Evolutionary conservation across 108 stramenopile genomes (phyloP).

Genomic region (Nitzschia palea): DNA sequence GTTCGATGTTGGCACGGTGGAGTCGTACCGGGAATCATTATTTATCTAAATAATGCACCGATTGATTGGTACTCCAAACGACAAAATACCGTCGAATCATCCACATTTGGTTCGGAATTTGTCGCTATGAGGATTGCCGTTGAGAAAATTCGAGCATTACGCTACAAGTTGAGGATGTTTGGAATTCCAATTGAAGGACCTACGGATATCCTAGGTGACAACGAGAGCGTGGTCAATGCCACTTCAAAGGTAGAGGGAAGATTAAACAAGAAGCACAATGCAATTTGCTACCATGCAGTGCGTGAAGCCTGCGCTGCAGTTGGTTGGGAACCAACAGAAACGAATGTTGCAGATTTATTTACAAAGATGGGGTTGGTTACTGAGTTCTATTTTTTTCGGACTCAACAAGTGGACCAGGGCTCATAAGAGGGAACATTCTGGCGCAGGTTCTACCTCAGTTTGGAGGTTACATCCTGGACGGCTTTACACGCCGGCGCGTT

Average conservation of each 20-base stretch:
- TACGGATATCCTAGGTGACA: slow-evolving; percentile 19
- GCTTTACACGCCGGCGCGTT: no score
- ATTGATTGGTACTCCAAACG: slow-evolving; percentile 46
- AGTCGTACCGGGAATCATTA: slow-evolving; percentile 49
- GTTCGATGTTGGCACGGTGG: no score
- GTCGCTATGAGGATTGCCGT: slow-evolving; percentile 22
- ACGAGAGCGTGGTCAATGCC: neutral
- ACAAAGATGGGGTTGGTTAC: no score
- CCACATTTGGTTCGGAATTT: slow-evolving; percentile 54
- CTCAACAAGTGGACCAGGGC: no score
- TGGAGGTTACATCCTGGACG: no score
- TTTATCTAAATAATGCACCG: slow-evolving; percentile 52
- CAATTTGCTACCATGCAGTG: neutral
- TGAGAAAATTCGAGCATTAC: slow-evolving; percentile 20
- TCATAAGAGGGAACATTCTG: no score
- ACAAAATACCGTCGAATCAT: slow-evolving; percentile 53
- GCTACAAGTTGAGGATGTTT: slow-evolving; percentile 54
- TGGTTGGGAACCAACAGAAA: slow-evolving; percentile 8
- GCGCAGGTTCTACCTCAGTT: no score
- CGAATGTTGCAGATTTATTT: neutral
- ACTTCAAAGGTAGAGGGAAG: neutral
- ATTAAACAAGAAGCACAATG: neutral
- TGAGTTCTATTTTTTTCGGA: no score
- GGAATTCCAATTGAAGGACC: slow-evolving; percentile 43
- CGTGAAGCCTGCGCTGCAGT: neutral